A percentile compares a stretch with the other conserved stretches of the same genome.
phyloP scores from a whole-genome alignment of 1,284 basidiomycete species.

The Bondarzewia mesenterica region DNA sequence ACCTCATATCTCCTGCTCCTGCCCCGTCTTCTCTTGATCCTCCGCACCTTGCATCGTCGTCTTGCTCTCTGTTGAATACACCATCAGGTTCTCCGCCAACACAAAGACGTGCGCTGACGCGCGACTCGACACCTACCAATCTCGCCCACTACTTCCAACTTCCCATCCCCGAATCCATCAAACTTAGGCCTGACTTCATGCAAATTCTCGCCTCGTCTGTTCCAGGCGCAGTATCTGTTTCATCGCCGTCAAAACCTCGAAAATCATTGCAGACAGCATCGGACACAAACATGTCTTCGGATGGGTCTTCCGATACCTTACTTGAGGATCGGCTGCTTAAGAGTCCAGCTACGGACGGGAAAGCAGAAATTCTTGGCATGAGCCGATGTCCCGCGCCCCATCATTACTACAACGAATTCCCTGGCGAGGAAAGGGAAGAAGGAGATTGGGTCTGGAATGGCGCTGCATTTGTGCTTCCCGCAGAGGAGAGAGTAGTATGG shows the following conservation, averaged over 20 bases:
- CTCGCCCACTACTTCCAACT: constrained; percentile 11
- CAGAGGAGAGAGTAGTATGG: constrained; percentile 62
- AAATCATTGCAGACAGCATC: background rate
- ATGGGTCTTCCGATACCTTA: background rate
- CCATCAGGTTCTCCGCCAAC: background rate
- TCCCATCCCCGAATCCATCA: constrained; percentile 1
- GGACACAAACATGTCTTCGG: background rate
- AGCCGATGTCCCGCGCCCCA: constrained; percentile 46
- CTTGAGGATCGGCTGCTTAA: background rate
- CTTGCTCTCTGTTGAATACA: background rate
- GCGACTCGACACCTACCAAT: background rate
- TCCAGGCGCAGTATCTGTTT: background rate
- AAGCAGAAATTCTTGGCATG: constrained; percentile 12
- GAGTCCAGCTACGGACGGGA: background rate
- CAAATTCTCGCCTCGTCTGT: background rate
- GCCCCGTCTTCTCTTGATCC: background rate
- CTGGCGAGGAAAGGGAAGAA: constrained; percentile 9
- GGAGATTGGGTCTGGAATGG: constrained; percentile 12
- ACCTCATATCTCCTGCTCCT: constrained; percentile 29
- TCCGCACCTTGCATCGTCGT: background rate
- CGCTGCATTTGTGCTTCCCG: constrained; percentile 41
- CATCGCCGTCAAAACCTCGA: background rate
- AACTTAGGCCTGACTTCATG: background rate
- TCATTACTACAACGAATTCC: constrained; percentile 24
- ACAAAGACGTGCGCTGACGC: constrained; percentile 1